These are phyloP conservation scores for Tylopilus orsonianus DNA, from an alignment of 1,284 basidiomycete genomes.

Conservation along the genomic window DNA sequence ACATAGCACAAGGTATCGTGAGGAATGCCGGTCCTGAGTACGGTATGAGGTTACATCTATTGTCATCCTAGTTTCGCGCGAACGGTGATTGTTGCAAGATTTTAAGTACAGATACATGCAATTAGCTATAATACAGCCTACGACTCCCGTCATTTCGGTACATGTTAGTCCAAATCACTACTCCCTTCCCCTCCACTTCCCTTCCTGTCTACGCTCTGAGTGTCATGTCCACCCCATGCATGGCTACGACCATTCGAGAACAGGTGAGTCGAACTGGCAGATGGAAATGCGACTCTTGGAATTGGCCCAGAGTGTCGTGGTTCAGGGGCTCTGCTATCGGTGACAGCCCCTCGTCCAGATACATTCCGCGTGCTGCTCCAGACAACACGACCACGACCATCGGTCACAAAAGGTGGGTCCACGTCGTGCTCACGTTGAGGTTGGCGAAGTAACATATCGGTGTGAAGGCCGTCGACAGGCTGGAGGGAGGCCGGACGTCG, in stretches of 20 bases:
- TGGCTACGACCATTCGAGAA: conserved; percentile 49
- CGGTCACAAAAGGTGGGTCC: conserved; percentile 60
- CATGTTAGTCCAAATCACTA: conserved; percentile 12
- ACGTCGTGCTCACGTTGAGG: conserved; percentile 33
- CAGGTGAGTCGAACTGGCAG: conserved; percentile 18
- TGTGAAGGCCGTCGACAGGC: not conserved
- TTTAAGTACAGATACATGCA: conserved; percentile 4
- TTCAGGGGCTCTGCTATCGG: conserved; percentile 22
- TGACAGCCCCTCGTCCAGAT: conserved; percentile 19
- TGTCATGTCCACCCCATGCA: conserved; percentile 29
- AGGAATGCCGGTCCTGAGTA: no score
- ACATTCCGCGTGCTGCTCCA: conserved; percentile 46
- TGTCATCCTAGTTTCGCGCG: not conserved
- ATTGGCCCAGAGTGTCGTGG: conserved; percentile 20
- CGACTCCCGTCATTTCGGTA: not conserved
- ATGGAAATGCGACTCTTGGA: conserved; percentile 22
- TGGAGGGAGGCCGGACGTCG: conserved; percentile 2
- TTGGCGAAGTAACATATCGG: conserved; percentile 11
- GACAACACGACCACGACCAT: conserved; percentile 52
- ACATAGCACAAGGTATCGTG: no score
- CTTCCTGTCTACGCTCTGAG: conserved; percentile 19
- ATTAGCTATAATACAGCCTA: conserved; percentile 19
- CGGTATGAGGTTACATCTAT: no score
- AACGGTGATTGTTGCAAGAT: not conserved
- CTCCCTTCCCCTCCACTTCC: conserved; percentile 17